Evolutionary conservation across 2,329 filamentous ascomycete genomes (phyloP).

Genomic region (Colletotrichum phormii): DNA sequence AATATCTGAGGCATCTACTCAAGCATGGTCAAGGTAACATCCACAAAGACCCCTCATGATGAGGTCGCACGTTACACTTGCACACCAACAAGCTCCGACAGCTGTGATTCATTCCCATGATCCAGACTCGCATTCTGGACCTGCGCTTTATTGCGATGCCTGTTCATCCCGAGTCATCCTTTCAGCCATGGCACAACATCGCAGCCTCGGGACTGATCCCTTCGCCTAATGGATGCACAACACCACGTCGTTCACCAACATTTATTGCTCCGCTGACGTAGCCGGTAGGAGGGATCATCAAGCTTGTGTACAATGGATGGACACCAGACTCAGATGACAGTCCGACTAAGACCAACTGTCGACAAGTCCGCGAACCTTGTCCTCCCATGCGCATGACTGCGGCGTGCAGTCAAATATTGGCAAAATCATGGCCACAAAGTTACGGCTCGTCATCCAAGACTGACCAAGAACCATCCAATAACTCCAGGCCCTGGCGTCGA

Average conservation of each 20-base stretch:
- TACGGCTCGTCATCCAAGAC: neutral
- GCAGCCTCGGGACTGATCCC: neutral
- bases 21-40: neutral
- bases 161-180: neutral
- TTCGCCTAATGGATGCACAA: neutral
- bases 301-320: constrained; percentile 3
- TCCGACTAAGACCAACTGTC: constrained; percentile 9
- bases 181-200: constrained; percentile 14
- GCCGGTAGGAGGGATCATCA: constrained; percentile 7
- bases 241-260: neutral
- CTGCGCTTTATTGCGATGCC: neutral
- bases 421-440: neutral
- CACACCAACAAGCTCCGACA: constrained; percentile 11
- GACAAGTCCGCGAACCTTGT: neutral
- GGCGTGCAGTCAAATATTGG: neutral
- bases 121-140: constrained; percentile 6
- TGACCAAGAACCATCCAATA: neutral
- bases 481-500: neutral
- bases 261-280: constrained; percentile 2
- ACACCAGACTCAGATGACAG: neutral
- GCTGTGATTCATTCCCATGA: constrained; percentile 12
- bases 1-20: neutral
- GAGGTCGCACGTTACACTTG: neutral
- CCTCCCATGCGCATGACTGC: constrained; percentile 4
- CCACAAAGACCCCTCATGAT: neutral